phyloP scores from a whole-genome alignment of 495 filamentous ascomycete genomes.

The Pyrenula aspistea region DNA sequence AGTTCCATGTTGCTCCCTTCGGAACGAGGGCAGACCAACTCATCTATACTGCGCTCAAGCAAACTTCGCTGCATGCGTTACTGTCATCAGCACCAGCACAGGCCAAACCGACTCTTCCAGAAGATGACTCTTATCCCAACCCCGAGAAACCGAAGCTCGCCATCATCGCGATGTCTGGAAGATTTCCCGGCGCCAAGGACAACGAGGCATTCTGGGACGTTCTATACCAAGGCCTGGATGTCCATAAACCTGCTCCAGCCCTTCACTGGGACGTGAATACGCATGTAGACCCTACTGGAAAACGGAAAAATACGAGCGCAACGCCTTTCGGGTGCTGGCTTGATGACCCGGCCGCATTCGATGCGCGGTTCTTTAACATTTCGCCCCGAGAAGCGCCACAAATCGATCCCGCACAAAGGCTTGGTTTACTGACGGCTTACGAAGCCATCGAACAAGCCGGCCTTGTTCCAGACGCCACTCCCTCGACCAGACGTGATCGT shows the following conservation, averaged over 20 bases:
- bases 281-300: constrained; percentile 66
- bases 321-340: constrained; percentile 86
- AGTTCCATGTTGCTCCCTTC: constrained; percentile 4
- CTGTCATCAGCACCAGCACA: constrained; percentile 3
- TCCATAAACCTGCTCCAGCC: constrained; percentile 39
- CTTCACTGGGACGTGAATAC: constrained; percentile 71
- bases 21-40: constrained; percentile 8
- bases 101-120: constrained; percentile 2
- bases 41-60: constrained; percentile 7
- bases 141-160: constrained; percentile 37
- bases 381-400: constrained; percentile 36
- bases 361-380: constrained; percentile 23
- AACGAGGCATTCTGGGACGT: constrained; percentile 62
- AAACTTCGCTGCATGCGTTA: constrained; percentile 1
- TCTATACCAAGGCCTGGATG: constrained; percentile 52
- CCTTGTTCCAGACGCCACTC: constrained; percentile 75
- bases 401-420: constrained; percentile 79
- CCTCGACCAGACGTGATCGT: constrained; percentile 68
- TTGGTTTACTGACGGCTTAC: constrained; percentile 74
- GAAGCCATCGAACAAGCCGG: constrained; percentile 88
- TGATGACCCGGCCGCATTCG: constrained; percentile 23
- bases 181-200: constrained; percentile 58
- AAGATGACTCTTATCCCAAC: constrained; percentile 1
- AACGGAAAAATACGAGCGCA: constrained; percentile 65
- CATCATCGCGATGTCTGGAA: constrained; percentile 66